Evolutionary conservation across 164 flowering plant species (phyloP).

Genomic region (Magnolia changhungtana): DNA sequence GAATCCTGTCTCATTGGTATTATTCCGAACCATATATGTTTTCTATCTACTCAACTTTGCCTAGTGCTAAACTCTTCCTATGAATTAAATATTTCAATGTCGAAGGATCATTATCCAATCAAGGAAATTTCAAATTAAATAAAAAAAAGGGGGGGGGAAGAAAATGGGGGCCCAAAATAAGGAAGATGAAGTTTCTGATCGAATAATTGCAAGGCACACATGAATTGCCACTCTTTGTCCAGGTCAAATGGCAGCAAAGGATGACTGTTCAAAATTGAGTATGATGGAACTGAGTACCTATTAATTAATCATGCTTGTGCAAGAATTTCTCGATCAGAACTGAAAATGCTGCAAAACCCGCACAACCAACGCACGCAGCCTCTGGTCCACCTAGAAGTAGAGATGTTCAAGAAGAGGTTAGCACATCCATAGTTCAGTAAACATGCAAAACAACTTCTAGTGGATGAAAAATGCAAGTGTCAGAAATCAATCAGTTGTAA

Average conservation of each 20-base stretch:
- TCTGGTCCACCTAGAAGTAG: constrained; percentile 70
- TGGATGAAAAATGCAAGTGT: background rate
- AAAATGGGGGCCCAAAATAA: background rate
- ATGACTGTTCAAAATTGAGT: constrained; percentile 1
- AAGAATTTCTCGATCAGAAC: constrained; percentile 34
- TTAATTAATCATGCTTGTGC: constrained; percentile 29
- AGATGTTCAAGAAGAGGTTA: background rate
- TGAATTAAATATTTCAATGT: background rate
- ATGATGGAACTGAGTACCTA: background rate
- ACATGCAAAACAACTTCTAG: background rate
- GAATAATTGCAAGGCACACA: background rate
- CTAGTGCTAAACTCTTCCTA: background rate
- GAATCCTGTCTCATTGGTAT: background rate
- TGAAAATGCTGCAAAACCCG: constrained; percentile 93
- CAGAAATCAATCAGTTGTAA: background rate
- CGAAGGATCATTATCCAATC: background rate
- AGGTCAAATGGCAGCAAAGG: background rate
- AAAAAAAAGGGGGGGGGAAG: background rate
- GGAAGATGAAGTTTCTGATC: background rate
- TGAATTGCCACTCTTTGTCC: background rate
- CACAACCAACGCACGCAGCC: constrained; percentile 92
- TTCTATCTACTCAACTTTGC: background rate
- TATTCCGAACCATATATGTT: background rate
- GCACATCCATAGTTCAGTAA: background rate
- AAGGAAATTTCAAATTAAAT: background rate